These are phyloP conservation scores for Cordyceps militaris DNA, from an alignment of 2,329 filamentous ascomycete species.

Conservation along the genomic window DNA sequence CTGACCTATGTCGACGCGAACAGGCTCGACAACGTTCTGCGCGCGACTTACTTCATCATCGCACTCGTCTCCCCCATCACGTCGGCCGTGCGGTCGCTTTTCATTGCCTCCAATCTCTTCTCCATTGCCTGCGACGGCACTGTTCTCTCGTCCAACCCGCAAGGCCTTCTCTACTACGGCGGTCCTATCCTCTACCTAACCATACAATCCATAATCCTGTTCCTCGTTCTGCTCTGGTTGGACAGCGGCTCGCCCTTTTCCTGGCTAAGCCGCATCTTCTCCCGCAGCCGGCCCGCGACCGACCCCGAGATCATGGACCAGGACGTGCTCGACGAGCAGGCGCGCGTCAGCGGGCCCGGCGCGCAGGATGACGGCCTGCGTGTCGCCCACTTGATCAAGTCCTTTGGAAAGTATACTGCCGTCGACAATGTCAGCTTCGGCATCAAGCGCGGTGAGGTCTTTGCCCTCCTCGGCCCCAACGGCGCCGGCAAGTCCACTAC, in stretches of 20 bases:
- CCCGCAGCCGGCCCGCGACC: conserved; percentile 21
- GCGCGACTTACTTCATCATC: conserved; percentile 68
- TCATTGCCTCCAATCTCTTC: conserved; percentile 77
- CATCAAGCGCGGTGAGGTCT: conserved; percentile 73
- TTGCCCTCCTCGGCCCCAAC: conserved; percentile 83
- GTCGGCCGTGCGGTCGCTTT: conserved; percentile 65
- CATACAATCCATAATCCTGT: conserved; percentile 64
- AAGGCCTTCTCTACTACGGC: conserved; percentile 66
- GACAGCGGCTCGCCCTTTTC: conserved; percentile 66
- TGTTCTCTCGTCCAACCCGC: conserved; percentile 59
- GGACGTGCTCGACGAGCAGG: conserved; percentile 59
- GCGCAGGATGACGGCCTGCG: conserved; percentile 57
- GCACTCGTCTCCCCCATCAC: conserved; percentile 69
- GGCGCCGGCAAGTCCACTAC: conserved; percentile 88
- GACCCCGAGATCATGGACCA: conserved; percentile 36
- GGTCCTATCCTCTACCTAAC: conserved; percentile 79
- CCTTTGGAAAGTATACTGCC: conserved; percentile 66
- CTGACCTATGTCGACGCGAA: conserved; percentile 68
- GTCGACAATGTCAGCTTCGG: conserved; percentile 87
- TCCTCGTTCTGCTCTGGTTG: conserved; percentile 67
- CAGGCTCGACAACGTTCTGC: conserved; percentile 58
- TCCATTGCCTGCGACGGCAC: conserved; percentile 66
- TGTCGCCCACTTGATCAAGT: conserved; percentile 74
- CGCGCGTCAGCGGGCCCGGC: conserved; percentile 43
- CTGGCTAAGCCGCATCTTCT: conserved; percentile 37